Conservation (phyloP, 1,139 yeast species). For the Saccharomyces hybrid region DNA sequence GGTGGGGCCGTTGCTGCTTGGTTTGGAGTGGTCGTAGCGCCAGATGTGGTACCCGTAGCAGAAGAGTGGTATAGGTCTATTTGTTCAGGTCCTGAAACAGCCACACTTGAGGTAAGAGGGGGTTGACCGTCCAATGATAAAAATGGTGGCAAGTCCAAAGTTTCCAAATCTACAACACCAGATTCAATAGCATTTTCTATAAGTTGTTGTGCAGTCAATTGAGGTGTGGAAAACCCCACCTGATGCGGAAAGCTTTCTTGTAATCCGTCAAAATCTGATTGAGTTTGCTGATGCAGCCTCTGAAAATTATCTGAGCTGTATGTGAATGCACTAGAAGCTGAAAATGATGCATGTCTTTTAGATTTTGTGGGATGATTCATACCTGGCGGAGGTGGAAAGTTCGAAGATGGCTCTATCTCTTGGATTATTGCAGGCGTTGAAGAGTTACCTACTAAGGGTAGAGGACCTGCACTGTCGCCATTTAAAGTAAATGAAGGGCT, state of each 20-base stretch:
- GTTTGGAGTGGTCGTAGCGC: neutral
- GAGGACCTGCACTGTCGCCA: neutral
- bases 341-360: constrained; percentile 67
- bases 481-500: neutral
- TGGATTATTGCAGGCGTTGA: neutral
- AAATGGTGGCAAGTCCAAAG: constrained; percentile 4
- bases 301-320: constrained; percentile 38
- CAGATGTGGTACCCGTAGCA: neutral
- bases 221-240: constrained; percentile 78
- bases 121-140: constrained; percentile 1
- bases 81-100: neutral
- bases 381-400: neutral
- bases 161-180: constrained; percentile 5
- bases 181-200: constrained; percentile 31
- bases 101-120: neutral
- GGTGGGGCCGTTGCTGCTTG: constrained; percentile 2
- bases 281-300: constrained; percentile 7
- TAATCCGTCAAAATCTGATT: constrained; percentile 10
- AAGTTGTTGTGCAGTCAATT: constrained; percentile 40
- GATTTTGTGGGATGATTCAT: constrained; percentile 18
- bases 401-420: neutral
- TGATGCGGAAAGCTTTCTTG: constrained; percentile 40
- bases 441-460: neutral
- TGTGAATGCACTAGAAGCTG: constrained; percentile 68
- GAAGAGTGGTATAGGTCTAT: constrained; percentile 2